Base-by-base conservation (phyloP, 2,329 filamentous ascomycete genomes). In the Diaporthe caulivora region DNA sequence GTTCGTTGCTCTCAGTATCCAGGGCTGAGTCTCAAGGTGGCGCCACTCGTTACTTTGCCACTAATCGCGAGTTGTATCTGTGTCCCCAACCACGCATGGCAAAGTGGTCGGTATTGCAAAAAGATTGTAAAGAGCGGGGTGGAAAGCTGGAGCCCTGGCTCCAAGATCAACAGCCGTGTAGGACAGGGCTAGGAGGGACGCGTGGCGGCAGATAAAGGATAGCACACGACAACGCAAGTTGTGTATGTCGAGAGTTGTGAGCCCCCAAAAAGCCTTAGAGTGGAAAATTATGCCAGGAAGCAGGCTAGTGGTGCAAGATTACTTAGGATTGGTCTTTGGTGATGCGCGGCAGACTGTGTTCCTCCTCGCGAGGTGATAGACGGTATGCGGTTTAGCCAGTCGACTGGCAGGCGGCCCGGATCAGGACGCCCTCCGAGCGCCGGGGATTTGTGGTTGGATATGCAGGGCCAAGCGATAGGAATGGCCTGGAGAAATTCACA, bases 51-150 rank as follows among this genome's bases (percentile, higher is more conserved):
- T 51, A 34, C 53, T 64, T 55, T 44, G 57, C 71, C 71, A 73
- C 58, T 71, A 51, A 58, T 69, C 29, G 44, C 49, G 49, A 42
- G 34, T 21, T 55, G n/a, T 55, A 37, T 58, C 72, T 70, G 68
- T 60, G 68, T 29, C 31, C 54, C 65, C 60, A 70, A 42, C 26
- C 55, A 68, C 68, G 62, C 74, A 75, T 74, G 74, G 72, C 74
- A 71, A 54, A 72, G 51, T 74, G 69, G 57, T 40, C 72, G 65
- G 55, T 55, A 62, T 8, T 74, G 51, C 21, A 55, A 42, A 57
- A 10, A 57, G n/a, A 57, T 49, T 44, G 57, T 51, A 67, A 15
- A 53, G 58, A 68, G 68, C 47, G 60, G 72, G 62, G 57, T 31
- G 69, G 68, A 53, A 51, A 42, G 65, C 51, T 57, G 64, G 54